phyloP scores from a whole-genome alignment of 805 yeast genomes.

The Blastobotrys attinorum region DNA sequence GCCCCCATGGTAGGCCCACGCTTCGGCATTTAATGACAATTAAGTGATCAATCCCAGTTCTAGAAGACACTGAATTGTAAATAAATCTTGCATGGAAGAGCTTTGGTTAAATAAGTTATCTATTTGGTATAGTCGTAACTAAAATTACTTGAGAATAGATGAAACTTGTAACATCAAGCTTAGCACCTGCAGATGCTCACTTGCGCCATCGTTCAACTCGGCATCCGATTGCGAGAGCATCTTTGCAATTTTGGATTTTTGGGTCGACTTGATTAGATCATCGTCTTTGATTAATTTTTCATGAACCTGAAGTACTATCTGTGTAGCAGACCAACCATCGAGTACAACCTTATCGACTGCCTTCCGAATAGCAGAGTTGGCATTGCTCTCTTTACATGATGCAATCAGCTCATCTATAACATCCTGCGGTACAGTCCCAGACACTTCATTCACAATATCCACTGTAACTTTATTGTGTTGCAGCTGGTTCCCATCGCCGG shows the following conservation, averaged over 20 bases:
- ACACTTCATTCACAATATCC: conserved; percentile 53
- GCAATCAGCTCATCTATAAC: conserved; percentile 37
- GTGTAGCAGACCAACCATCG: conserved; percentile 76
- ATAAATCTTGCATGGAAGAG: too few relatives aligned
- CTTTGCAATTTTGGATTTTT: conserved; percentile 59
- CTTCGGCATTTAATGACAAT: conserved; percentile 69
- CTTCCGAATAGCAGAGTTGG: conserved; percentile 22
- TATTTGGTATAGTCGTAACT: neutral
- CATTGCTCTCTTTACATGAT: conserved; percentile 22
- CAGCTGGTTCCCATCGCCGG: too few relatives aligned
- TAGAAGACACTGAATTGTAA: too few relatives aligned
- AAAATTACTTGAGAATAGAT: neutral
- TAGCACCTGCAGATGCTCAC: conserved; percentile 76
- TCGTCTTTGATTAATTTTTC: conserved; percentile 48
- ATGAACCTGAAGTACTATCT: conserved; percentile 63
- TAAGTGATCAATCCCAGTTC: too few relatives aligned
- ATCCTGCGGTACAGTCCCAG: conserved; percentile 60
- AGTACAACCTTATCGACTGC: conserved; percentile 45
- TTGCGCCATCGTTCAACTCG: conserved; percentile 73
- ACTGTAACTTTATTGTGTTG: conserved; percentile 33
- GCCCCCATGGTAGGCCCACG: conserved; percentile 97
- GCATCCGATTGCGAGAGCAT: conserved; percentile 68
- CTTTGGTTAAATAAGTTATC: too few relatives aligned
- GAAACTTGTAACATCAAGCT: conserved; percentile 48
- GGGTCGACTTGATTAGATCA: conserved; percentile 40